Evolutionary conservation across 352 stramenopile genomes (phyloP).

Genomic region (Globisporangium spiculum): DNA sequence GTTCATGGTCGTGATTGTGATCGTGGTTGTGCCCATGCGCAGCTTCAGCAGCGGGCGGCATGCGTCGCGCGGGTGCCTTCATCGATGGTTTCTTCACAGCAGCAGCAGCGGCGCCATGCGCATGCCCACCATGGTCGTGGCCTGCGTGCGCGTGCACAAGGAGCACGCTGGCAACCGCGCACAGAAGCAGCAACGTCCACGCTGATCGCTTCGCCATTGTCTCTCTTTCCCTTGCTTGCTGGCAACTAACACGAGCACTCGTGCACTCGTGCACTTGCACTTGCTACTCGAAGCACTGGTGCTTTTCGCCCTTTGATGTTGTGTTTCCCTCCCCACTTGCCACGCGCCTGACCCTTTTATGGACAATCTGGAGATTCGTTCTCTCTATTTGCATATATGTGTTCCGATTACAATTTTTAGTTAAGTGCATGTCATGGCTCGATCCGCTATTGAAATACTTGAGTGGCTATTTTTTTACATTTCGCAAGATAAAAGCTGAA

Average conservation of each 20-base stretch:
- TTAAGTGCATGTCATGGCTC: too few relatives aligned
- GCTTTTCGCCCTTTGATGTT: background rate
- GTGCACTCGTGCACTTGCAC: background rate
- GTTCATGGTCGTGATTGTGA: conserved; percentile 12
- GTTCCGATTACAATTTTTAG: too few relatives aligned
- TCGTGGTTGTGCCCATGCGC: conserved; percentile 7
- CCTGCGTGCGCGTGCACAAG: conserved; percentile 9
- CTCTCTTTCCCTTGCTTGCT: background rate
- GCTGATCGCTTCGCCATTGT: background rate
- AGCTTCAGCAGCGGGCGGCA: conserved; percentile 1
- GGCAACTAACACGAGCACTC: background rate
- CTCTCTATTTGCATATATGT: too few relatives aligned
- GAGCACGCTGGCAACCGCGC: background rate
- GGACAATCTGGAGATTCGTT: too few relatives aligned
- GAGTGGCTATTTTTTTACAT: too few relatives aligned
- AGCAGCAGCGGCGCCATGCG: conserved; percentile 15
- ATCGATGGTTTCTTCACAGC: background rate
- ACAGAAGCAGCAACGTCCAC: conserved; percentile 2
- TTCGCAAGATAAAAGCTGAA: too few relatives aligned
- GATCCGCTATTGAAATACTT: too few relatives aligned
- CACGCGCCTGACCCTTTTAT: background rate
- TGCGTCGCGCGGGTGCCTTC: background rate
- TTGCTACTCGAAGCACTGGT: background rate
- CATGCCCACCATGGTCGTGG: conserved; percentile 23
- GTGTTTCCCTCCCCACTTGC: background rate